These are phyloP conservation scores for Xylaria nigripes DNA, from an alignment of 495 filamentous ascomycete genomes.

Conservation along the genomic window DNA sequence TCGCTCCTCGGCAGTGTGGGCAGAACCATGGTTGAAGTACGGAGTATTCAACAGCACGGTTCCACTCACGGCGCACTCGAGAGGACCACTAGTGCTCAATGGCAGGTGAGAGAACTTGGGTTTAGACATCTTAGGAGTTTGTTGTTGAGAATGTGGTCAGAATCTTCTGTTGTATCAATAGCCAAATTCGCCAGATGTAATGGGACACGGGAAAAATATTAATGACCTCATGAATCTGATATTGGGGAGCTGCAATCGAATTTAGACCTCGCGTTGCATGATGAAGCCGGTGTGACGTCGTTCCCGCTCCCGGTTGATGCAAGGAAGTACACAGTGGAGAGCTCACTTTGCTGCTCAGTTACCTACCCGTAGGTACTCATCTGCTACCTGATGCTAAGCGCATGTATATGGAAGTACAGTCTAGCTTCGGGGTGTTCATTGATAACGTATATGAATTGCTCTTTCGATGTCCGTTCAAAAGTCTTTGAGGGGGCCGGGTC, in stretches of 20 bases:
- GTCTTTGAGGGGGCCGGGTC: neutral
- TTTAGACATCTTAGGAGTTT: conserved; percentile 21
- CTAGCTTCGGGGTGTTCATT: too few relatives aligned
- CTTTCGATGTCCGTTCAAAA: neutral
- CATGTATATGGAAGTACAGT: too few relatives aligned
- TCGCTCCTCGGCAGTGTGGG: conserved; percentile 62
- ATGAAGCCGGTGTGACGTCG: neutral
- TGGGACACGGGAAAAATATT: neutral
- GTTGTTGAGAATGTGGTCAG: conserved; percentile 10
- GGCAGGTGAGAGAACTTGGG: conserved; percentile 51
- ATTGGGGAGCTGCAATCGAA: neutral
- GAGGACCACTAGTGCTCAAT: conserved; percentile 53
- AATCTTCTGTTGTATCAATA: conserved; percentile 5
- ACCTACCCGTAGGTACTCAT: too few relatives aligned
- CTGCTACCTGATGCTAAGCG: too few relatives aligned
- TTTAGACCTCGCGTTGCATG: neutral
- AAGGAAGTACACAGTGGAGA: neutral
- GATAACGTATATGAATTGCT: neutral
- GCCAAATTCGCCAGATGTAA: conserved; percentile 15
- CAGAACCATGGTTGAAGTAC: conserved; percentile 79
- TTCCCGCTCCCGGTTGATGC: neutral
- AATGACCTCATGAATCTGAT: neutral
- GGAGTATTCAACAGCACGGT: conserved; percentile 56
- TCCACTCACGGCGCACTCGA: conserved; percentile 54
- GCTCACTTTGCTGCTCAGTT: neutral